Evolutionary conservation across 768 basidiomycete genomes (phyloP), one percentile per base, ranked within the genome.

Genomic region (Leucosporidium yakuticum): DNA sequence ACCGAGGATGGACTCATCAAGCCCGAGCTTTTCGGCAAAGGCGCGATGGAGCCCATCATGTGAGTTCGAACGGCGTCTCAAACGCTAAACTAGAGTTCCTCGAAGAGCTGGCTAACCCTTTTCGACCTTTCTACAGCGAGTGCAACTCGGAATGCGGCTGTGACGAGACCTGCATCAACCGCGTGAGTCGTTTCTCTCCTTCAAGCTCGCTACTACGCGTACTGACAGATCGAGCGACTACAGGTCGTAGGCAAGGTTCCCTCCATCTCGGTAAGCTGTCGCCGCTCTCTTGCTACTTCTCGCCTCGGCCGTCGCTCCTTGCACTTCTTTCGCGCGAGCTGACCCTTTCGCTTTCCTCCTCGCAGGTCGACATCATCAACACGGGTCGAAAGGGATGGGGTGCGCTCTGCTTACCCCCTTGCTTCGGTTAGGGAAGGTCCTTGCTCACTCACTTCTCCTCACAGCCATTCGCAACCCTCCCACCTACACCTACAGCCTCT

Each of bases 121-220:
- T n/a, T n/a, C n/a, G n/a, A n/a, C n/a, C n/a, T n/a, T n/a, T 14
- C 12, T n/a, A 14, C 54, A 71, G 70, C 21, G 70, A 71, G 36
- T 71, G 70, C 58, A 71, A 71, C 57, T 64, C 64, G 4, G 23
- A 68, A 9, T 71, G 70, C 49, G 70, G 64, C 6, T 71, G 70
- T 54, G 67, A 62, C 4, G 44, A 51, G 0, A 29, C 19, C 4
- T 71, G 70, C 62, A 27, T 39, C 47, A 71, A 71, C 27, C 61
- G 67, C 6, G 70, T 27, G 2, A 6, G 25, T 31, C 25, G 5
- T 5, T 4, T 34, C 12, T 19, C 29, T 1, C 17, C 7, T 5
- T 4, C 19, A 14, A n/a, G 6, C 14, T 14, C 23, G 11, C 14
- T 11, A 1, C 21, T 36, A 8, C n/a, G 34, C 56, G 2, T 5